Evolutionary conservation across 2,329 filamentous ascomycete genomes (phyloP).

Genomic region (Botrytis deweyae): DNA sequence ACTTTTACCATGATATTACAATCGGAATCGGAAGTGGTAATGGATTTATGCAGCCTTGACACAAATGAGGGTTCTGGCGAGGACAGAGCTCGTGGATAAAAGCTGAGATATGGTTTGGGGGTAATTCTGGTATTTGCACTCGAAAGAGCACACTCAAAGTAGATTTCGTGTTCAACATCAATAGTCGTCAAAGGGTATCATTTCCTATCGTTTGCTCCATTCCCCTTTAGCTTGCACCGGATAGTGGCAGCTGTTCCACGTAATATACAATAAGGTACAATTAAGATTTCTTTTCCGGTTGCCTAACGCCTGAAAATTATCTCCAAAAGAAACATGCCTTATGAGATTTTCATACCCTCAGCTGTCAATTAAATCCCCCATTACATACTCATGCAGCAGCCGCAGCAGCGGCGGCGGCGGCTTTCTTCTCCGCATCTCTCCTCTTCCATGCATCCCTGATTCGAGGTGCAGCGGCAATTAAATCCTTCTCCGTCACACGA

Average conservation of each 20-base stretch:
- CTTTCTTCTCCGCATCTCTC: conserved; percentile 30
- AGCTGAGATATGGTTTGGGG: background rate
- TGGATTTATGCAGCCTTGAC: background rate
- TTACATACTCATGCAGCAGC: background rate
- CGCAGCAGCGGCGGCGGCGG: background rate
- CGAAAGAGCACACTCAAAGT: background rate
- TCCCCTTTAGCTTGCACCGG: background rate
- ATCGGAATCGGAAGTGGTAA: background rate
- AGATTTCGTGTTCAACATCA: background rate
- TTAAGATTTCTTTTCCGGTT: background rate
- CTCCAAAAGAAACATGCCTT: background rate
- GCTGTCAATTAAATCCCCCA: background rate
- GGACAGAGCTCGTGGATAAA: accelerated
- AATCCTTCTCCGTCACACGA: conserved; percentile 77
- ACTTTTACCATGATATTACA: background rate
- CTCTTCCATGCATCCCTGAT: conserved; percentile 80
- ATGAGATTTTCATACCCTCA: background rate
- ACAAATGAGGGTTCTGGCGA: background rate
- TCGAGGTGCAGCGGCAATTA: conserved; percentile 65
- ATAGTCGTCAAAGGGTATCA: conserved; percentile 9
- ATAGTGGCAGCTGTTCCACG: background rate
- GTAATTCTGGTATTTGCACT: background rate
- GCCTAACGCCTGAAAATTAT: background rate
- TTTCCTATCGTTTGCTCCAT: background rate
- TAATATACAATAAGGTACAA: background rate